Evolutionary conservation across 208 protist species (phyloP), one percentile per base, ranked within the genome.

Genomic region (Trypanosoma melophagium): DNA sequence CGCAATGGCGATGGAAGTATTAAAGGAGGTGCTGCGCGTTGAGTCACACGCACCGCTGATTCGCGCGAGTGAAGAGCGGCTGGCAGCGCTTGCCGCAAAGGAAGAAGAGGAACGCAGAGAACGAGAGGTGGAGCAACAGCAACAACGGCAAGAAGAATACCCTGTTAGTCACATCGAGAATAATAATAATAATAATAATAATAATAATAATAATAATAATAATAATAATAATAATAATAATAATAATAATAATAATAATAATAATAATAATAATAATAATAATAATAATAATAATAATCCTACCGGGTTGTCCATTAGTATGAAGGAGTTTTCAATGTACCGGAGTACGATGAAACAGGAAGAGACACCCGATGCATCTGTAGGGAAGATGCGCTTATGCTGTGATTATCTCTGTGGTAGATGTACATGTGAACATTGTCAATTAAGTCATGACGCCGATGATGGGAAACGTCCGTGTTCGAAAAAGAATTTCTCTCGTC

Each of bases 41-140:
- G 86, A 93, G 62, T 92, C 86, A 12, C 83, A 80, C 25, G 69
- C 57, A 0, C 91, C 91, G 1, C 74, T 96, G 14, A 94, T 94
- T 61, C 73, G 76, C 16, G 91, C 86, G 0, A 84, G 81, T 13
- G 80, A 89, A 69, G 81, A 86, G 21, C 85, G 85, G 0, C 76
- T 87, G 21, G 41, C 66, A 7, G 58, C 64, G 16, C 58, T 70
- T 16, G 65, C 71, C 13, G 54, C 49, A 12, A 68, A 71, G 28
- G 59, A 67, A 25, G 57, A 62, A 42, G 0, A 49, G 35, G 47
- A 47, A 21, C 28, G 28, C 1, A 55, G 19, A 28, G 40, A 66
- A 40, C 22, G 49, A 24, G 49, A 56, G 19, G 51, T 49, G 40
- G 61, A 61, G 25, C 31, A 1, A 28, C 31, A 38, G 21, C 14